A percentile compares a stretch with the other conserved stretches of the same genome.
Conservation (phyloP, 2,329 filamentous ascomycete genomes). For the Exserohilum turcica region DNA sequence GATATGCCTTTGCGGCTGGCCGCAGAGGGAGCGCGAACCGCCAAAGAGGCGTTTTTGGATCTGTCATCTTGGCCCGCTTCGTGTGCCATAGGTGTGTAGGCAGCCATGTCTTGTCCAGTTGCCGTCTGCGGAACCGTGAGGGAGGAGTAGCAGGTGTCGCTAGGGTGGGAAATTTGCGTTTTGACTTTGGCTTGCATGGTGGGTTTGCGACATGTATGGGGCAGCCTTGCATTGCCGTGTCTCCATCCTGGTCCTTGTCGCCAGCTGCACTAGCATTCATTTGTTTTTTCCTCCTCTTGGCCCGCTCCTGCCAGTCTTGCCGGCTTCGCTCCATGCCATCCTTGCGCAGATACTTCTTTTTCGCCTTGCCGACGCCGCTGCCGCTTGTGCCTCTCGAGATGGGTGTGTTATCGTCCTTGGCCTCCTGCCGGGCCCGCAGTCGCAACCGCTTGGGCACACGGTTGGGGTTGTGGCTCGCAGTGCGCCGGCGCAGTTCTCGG, state of each 20-base stretch:
- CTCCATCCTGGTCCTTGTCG: slow-evolving; percentile 22
- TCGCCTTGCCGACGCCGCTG: slow-evolving; percentile 58
- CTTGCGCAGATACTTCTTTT: slow-evolving; percentile 63
- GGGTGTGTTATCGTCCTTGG: slow-evolving; percentile 89
- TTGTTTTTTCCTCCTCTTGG: slow-evolving; percentile 51
- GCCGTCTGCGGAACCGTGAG: slow-evolving; percentile 81
- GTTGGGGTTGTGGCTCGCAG: slow-evolving; percentile 94
- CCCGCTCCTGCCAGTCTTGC: slow-evolving; percentile 63
- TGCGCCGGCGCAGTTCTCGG: slow-evolving; percentile 79
- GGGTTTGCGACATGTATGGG: slow-evolving; percentile 18
- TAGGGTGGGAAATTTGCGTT: slow-evolving; percentile 71
- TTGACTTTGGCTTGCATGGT: slow-evolving; percentile 55
- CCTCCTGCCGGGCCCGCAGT: slow-evolving; percentile 70
- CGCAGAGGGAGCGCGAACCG: slow-evolving; percentile 84
- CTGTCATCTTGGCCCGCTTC: slow-evolving; percentile 88
- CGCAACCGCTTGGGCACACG: slow-evolving; percentile 80
- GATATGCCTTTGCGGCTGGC: slow-evolving; percentile 87
- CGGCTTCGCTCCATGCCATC: slow-evolving; percentile 77
- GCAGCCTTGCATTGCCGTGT: slow-evolving; percentile 5
- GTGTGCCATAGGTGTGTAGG: slow-evolving; percentile 94
- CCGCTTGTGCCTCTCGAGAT: slow-evolving; percentile 70
- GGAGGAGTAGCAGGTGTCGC: slow-evolving; percentile 67
- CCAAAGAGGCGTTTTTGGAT: slow-evolving; percentile 81
- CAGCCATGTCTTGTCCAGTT: slow-evolving; percentile 88
- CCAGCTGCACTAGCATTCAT: slow-evolving; percentile 32